Conservation (phyloP, 2,329 filamentous ascomycete species). For the Canariomyces notabilis region DNA sequence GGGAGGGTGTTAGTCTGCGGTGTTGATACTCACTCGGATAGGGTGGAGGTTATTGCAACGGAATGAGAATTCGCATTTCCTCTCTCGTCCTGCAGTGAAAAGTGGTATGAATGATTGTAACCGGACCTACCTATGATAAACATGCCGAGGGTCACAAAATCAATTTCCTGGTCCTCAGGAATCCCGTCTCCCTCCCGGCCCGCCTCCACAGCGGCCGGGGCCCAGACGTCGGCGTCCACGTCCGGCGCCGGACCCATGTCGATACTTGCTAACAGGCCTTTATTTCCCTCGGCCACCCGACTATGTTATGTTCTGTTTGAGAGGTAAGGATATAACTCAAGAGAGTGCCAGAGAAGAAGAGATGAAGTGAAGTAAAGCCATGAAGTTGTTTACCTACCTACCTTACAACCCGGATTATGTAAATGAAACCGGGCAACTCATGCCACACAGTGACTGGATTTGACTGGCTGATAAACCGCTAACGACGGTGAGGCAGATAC, state of each 20-base stretch:
- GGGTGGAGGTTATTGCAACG: not conserved
- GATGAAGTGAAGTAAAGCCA: no score
- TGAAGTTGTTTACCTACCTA: no score
- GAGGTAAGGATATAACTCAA: no score
- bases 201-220: constrained; percentile 1
- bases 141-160: constrained; percentile 69
- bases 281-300: not conserved
- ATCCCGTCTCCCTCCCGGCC: constrained; percentile 11
- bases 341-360: no score
- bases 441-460: not conserved
- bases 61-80: not conserved
- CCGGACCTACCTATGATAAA: constrained; percentile 60
- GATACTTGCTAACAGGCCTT: not conserved
- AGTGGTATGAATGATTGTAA: no score
- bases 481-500: not conserved
- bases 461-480: not conserved
- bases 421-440: not conserved
- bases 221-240: not conserved
- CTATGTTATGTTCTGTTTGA: no score
- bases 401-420: no score
- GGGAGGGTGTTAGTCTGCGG: constrained; percentile 1
- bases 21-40: no score
- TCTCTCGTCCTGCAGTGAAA: no score
- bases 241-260: not conserved
- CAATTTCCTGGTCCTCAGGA: constrained; percentile 41